Evolutionary conservation across 257 asterid species (phyloP), one percentile per base, ranked within the genome.

Genomic region (Primulina eburnea): DNA sequence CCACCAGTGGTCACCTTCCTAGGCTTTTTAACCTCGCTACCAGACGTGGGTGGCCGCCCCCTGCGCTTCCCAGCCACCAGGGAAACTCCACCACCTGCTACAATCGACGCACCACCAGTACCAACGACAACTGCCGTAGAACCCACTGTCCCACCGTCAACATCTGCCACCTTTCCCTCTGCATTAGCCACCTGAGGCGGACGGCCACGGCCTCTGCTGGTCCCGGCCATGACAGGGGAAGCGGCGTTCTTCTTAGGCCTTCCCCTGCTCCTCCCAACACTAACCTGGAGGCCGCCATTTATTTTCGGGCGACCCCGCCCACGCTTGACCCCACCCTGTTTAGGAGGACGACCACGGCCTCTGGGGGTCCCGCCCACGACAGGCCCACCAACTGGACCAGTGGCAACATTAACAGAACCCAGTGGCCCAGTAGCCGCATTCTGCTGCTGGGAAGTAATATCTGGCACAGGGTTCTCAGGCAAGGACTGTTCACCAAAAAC

Each of bases 281-380:
- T 63, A 62, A 65, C 50, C 37, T 61, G 26, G 10, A 28, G 38
- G 8, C 72, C 69, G 53, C 60, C 69, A 61, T 69, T 59, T 76
- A 64, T 76, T 1, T 69, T 80, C 8, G 87, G 84, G 65, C 89
- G 87, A 43, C 57, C 57, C 2, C 57, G 21, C 21, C 57, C 57
- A 28, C 78, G 74, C 65, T 73, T 78, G 9, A 52, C 24, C 34
- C 72, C 79, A 62, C 33, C 77, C 61, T 21, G 60, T 81, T 81
- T 89, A 4, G 80, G 78, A 0, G 95, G 97, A 66, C 98, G 94
- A 2, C 97, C 98, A 29, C 89, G 92, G 6, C 87, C 82, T 65
- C 83, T 81, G 62, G 7, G 75, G 4, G 79, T 69, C 26, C 52
- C 33, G 47, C 33, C 58, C 17, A 72, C 69, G 2, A 67, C 77